Evolutionary conservation across 768 basidiomycete genomes (phyloP).

Genomic region (Pleurotus pulmonarius): DNA sequence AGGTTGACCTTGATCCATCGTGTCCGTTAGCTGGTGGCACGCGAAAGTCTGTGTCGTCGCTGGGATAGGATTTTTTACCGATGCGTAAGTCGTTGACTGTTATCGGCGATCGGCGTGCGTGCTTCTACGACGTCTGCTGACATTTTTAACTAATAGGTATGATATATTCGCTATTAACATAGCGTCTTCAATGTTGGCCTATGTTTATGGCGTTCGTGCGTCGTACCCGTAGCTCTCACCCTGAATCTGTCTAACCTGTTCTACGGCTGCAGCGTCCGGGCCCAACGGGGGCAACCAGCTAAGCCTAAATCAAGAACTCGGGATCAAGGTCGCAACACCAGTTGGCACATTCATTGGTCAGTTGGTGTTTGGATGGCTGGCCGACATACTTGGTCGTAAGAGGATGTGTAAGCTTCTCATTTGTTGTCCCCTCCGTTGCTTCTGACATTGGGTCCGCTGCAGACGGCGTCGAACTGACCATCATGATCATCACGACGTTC

Average conservation of each 20-base stretch:
- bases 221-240: neutral
- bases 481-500: constrained; percentile 77
- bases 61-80: constrained; percentile 90
- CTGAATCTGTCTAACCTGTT: too few relatives aligned
- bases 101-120: too few relatives aligned
- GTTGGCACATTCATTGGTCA: constrained; percentile 75
- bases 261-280: too few relatives aligned
- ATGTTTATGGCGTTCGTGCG: constrained; percentile 57
- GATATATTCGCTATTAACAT: constrained; percentile 92
- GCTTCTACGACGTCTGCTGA: neutral
- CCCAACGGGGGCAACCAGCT: constrained; percentile 17
- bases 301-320: constrained; percentile 63
- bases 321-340: constrained; percentile 73
- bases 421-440: neutral
- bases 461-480: constrained; percentile 73
- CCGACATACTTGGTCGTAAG: constrained; percentile 73
- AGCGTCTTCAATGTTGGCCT: constrained; percentile 76
- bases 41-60: constrained; percentile 67
- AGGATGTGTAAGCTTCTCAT: constrained; percentile 57
- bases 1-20: neutral
- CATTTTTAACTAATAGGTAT: constrained; percentile 35
- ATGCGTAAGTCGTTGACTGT: constrained; percentile 45
- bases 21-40: constrained; percentile 67
- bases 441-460: neutral
- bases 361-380: constrained; percentile 77